phyloP scores from a whole-genome alignment of 169 alveolate species.

The Babesia caballi region DNA sequence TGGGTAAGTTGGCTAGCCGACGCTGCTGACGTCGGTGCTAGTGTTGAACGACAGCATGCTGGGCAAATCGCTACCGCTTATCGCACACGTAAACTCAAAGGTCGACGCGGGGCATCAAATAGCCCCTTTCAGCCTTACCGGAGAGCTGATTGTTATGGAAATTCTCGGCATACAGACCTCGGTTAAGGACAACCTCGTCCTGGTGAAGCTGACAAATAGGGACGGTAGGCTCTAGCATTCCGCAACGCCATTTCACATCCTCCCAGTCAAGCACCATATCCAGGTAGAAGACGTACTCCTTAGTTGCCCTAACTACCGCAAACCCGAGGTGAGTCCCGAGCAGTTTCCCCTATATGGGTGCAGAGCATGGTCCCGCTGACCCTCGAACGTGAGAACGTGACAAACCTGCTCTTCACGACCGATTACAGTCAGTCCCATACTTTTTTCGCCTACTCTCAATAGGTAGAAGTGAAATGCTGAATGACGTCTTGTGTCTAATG shows the following conservation, averaged over 20 bases:
- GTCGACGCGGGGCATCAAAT: neutral
- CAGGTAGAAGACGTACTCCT: slow-evolving; percentile 25
- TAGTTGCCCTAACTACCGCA: slow-evolving; percentile 2
- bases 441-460: neutral
- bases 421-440: neutral
- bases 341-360: neutral
- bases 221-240: slow-evolving; percentile 6
- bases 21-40: neutral
- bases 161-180: neutral
- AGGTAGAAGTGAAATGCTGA: neutral
- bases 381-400: neutral
- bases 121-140: slow-evolving; percentile 3
- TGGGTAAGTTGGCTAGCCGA: neutral
- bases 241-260: neutral
- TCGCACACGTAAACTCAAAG: neutral
- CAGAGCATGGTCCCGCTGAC: slow-evolving; percentile 16
- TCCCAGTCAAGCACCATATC: slow-evolving; percentile 6
- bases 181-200: slow-evolving; percentile 6
- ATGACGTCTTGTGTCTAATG: neutral
- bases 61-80: slow-evolving; percentile 10
- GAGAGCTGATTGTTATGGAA: slow-evolving; percentile 17
- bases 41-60: neutral
- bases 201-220: slow-evolving; percentile 18
- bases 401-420: slow-evolving; percentile 12
- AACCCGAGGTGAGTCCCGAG: neutral